Evolutionary conservation across 2,329 filamentous ascomycete genomes (phyloP).

Genomic region (Fonsecaea nubica): DNA sequence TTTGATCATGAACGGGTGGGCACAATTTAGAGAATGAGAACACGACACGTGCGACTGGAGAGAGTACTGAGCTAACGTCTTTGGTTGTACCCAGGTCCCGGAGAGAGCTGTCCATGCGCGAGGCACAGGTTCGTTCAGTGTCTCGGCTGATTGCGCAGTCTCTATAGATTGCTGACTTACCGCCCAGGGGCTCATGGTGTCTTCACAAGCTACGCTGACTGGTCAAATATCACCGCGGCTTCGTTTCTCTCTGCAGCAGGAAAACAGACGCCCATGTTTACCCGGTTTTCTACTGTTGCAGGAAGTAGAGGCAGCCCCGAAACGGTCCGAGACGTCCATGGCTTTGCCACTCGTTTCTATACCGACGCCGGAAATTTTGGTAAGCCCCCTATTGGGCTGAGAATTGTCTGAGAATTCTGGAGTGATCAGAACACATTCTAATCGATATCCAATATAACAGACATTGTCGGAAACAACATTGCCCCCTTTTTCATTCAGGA

Average conservation of each 20-base stretch:
- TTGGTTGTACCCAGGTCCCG: neutral
- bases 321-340: conserved; percentile 9
- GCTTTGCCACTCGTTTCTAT: conserved; percentile 12
- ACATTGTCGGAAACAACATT: conserved; percentile 14
- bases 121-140: neutral
- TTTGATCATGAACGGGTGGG: conserved; percentile 15
- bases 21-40: neutral
- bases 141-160: neutral
- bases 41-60: neutral
- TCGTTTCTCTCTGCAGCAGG: conserved; percentile 12
- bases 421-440: neutral
- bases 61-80: neutral
- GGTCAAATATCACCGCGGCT: conserved; percentile 14
- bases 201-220: conserved; percentile 11
- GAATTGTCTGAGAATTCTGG: neutral
- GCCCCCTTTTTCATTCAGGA: conserved; percentile 11
- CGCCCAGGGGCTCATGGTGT: conserved; percentile 6
- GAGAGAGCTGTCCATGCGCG: conserved; percentile 14
- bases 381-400: neutral
- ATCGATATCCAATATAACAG: neutral
- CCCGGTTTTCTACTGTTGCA: conserved; percentile 9
- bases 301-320: conserved; percentile 13
- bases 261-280: conserved; percentile 7
- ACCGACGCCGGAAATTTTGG: conserved; percentile 13
- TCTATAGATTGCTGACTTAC: neutral